Percentiles rank a stretch among this genome's conserved stretches.
These are phyloP conservation scores for Collybiopsis confluens DNA, from an alignment of 768 basidiomycete genomes.

Conservation along the genomic window DNA sequence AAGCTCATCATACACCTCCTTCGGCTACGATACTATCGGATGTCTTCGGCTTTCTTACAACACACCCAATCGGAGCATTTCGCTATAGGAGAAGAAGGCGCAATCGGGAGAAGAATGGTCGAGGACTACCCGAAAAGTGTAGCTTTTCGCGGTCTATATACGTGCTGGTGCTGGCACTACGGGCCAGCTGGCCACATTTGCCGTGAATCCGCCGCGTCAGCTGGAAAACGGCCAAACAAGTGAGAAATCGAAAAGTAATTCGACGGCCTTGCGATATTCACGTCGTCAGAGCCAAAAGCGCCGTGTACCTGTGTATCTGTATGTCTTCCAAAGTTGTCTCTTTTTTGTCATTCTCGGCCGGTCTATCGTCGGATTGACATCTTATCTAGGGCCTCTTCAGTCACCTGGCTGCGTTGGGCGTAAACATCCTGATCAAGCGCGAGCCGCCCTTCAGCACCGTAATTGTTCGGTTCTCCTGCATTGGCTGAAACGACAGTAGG, in stretches of 20 bases:
- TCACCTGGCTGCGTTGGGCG: background rate
- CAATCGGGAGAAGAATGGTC: too few relatives aligned
- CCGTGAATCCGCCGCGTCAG: background rate
- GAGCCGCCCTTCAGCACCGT: background rate
- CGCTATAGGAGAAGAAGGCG: slow-evolving; percentile 2
- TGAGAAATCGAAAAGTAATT: background rate
- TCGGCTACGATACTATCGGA: background rate
- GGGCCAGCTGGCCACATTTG: background rate
- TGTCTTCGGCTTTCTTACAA: background rate
- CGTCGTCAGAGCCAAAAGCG: background rate
- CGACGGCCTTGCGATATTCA: background rate
- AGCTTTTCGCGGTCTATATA: background rate
- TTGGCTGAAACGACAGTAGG: background rate
- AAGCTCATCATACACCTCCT: background rate
- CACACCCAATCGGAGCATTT: background rate
- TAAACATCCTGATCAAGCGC: background rate
- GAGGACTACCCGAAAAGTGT: background rate
- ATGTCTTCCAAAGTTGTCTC: background rate
- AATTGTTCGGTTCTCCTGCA: background rate
- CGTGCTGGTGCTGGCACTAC: background rate
- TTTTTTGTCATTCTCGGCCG: background rate
- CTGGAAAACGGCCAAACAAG: background rate
- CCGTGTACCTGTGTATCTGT: background rate
- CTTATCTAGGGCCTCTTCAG: background rate
- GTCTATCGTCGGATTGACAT: background rate